phyloP scores from a whole-genome alignment of 192 early-diverging fungal species.

The Thoreauomyces humboldtii region DNA sequence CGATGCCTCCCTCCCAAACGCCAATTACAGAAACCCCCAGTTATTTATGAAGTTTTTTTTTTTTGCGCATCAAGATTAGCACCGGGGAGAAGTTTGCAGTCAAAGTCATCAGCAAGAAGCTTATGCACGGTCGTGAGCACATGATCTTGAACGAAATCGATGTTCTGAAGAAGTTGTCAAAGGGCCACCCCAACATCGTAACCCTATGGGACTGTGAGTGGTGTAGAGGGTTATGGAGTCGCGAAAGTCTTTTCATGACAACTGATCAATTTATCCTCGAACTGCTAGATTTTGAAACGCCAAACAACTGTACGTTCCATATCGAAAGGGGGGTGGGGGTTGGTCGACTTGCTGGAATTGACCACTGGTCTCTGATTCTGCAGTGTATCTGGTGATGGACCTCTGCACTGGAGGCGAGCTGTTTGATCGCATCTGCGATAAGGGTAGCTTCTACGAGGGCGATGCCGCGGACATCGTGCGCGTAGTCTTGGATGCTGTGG shows the following conservation, averaged over 20 bases:
- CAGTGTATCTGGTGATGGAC: conserved; percentile 52
- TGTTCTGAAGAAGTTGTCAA: conserved; percentile 71
- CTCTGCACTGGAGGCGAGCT: conserved; percentile 80
- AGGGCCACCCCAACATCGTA: conserved; percentile 85
- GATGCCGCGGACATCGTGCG: conserved; percentile 77
- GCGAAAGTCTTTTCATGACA: neutral
- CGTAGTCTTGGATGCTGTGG: conserved; percentile 71
- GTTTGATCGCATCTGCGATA: conserved; percentile 77
- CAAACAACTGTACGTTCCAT: conserved; percentile 52
- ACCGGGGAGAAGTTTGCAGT: conserved; percentile 78
- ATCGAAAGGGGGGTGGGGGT: no score
- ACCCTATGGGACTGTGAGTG: conserved; percentile 76
- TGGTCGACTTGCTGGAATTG: no score
- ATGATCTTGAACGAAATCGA: conserved; percentile 93
- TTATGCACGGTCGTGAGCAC: conserved; percentile 74
- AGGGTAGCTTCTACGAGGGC: conserved; percentile 75
- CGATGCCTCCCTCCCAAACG: no score
- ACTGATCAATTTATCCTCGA: conserved; percentile 50
- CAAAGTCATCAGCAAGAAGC: conserved; percentile 89
- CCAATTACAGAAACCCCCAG: neutral
- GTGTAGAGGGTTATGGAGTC: neutral
- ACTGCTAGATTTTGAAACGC: conserved; percentile 60
- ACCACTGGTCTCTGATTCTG: neutral
- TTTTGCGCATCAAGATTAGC: conserved; percentile 48
- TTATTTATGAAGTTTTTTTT: neutral